Conservation (phyloP, 2,329 filamentous ascomycete species). For the Chaetoscypha palmicola region DNA sequence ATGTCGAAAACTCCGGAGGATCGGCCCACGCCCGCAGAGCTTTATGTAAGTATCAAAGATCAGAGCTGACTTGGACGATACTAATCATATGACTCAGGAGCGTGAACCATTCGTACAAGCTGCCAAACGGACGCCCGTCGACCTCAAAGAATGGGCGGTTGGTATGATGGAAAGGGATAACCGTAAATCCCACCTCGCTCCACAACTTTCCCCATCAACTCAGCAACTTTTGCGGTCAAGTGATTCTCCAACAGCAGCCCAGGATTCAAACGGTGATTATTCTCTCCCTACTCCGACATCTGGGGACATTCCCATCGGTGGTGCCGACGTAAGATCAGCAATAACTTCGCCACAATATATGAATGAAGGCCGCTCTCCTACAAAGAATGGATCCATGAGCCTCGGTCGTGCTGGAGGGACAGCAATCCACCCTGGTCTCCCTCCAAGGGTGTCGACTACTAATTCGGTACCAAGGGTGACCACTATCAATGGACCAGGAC, state of each 20-base stretch:
- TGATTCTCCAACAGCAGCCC: conserved; percentile 45
- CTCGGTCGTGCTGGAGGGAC: conserved; percentile 40
- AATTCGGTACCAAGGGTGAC: conserved; percentile 46
- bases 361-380: conserved; percentile 30
- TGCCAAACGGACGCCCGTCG: conserved; percentile 91
- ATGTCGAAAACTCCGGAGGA: conserved; percentile 82
- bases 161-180: conserved; percentile 92
- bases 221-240: conserved; percentile 64
- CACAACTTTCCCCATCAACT: conserved; percentile 70
- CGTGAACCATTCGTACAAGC: conserved; percentile 92
- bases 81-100: conserved; percentile 48
- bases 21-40: conserved; percentile 84
- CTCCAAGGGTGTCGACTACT: conserved; percentile 44
- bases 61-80: conserved; percentile 13
- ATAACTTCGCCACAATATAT: conserved; percentile 40
- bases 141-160: conserved; percentile 88
- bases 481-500: conserved; percentile 33
- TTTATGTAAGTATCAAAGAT: conserved; percentile 61
- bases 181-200: conserved; percentile 86
- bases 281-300: conserved; percentile 58
- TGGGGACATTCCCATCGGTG: conserved; percentile 63
- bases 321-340: conserved; percentile 38
- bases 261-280: conserved; percentile 37
- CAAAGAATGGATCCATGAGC: conserved; percentile 36
- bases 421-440: conserved; percentile 38